Evolutionary conservation across 495 filamentous ascomycete species (phyloP), one percentile per base, ranked within the genome.

Genomic region (Pyrenopolyporus hunteri): DNA sequence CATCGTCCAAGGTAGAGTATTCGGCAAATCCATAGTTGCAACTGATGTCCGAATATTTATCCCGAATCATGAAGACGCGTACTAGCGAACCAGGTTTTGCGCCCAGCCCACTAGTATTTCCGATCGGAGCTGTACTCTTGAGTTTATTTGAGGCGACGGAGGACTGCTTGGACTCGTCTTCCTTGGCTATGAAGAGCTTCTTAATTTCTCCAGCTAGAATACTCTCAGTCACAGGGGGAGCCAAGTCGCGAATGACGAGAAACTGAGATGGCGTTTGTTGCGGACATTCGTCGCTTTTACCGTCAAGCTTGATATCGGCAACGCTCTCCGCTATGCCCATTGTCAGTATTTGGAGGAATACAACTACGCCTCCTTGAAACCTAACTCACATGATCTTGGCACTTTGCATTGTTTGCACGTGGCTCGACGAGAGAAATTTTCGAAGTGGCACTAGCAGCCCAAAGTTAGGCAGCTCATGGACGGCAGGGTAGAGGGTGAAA

Each of bases 11-110:
- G 0, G 73, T 89, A n/a, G 83, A 85, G 68, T 93, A 97, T 70
- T 97, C 92, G 17, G 89, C 92, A 69, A 97, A 97, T 0, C 92
- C 92, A 65, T 90, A 96, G 42, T 87, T 84, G 86, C 90, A 93
- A 54, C 88, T 92, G 45, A 92, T 88, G 52, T 91, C 85, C 14
- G 78, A 87, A 40, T 79, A 80, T 57, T 88, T 81, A 64, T 94
- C 89, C 42, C 91, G 83, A 57, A 95, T 86, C 7, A 97, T 76
- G 37, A 96, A 79, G 8, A 97, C 84, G 46, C 92, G 87, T 19
- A 86, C 82, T 9, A 97, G 73, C 19, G 89, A 89, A 11, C 89
- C 87, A 22, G 90, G 85, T 31, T 82, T 85, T 5, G 92, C 93
- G 32, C 92, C 92, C 3, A 89, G 74, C 0, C 73, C 74, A 44